Conservation (phyloP, 1,284 basidiomycete species). For the Sanghuangporus sanghuang region DNA sequence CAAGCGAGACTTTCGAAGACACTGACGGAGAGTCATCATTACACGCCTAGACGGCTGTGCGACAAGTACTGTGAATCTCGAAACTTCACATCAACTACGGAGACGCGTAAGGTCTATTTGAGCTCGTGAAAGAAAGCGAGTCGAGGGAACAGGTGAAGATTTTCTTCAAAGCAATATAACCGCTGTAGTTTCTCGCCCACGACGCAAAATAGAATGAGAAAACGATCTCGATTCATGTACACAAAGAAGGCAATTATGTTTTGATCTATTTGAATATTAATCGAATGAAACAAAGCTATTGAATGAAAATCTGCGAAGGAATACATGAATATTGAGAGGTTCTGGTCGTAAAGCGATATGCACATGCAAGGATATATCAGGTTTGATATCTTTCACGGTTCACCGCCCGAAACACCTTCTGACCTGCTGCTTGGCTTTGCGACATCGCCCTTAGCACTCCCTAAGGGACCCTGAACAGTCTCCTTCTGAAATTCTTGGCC, state of each 20-base stretch:
- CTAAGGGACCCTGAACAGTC: conserved; percentile 9
- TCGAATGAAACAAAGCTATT: too few relatives aligned
- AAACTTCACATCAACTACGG: neutral
- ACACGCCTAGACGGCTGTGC: neutral
- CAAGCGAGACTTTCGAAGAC: too few relatives aligned
- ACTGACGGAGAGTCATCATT: too few relatives aligned
- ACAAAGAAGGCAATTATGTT: too few relatives aligned
- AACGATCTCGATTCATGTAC: neutral
- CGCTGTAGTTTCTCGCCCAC: too few relatives aligned
- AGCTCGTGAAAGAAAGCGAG: neutral
- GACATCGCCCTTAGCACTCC: neutral
- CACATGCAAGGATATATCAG: neutral
- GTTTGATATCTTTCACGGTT: neutral
- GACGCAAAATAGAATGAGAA: neutral
- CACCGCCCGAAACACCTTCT: neutral
- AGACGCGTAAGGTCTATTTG: neutral
- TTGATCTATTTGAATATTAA: too few relatives aligned
- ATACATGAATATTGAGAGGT: too few relatives aligned
- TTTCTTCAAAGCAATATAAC: neutral
- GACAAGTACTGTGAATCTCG: too few relatives aligned
- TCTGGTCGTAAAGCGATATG: neutral
- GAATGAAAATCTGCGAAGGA: too few relatives aligned
- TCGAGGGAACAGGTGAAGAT: neutral
- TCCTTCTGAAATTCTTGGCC: conserved; percentile 26
- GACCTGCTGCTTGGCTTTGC: neutral